Evolutionary conservation across 257 asterid genomes (phyloP).

Genomic region (Leonotis leonurus): DNA sequence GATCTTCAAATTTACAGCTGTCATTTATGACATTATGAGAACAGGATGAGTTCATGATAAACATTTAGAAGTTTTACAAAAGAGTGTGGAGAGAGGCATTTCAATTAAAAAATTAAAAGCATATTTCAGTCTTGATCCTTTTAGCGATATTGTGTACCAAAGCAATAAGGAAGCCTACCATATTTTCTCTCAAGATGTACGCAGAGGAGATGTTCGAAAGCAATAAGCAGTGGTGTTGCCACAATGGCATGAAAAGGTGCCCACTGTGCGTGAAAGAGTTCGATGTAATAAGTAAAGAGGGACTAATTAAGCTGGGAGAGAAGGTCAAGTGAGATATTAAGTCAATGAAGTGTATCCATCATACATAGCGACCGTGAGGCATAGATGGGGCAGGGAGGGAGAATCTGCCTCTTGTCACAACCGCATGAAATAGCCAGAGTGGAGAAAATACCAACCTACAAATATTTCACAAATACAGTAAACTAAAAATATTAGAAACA

Average conservation of each 20-base stretch:
- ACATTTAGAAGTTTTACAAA: neutral
- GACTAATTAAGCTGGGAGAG: neutral
- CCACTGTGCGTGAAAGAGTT: constrained; percentile 62
- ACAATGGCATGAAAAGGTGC: constrained; percentile 85
- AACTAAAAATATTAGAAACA: neutral
- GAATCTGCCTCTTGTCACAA: constrained; percentile 95
- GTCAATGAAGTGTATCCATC: constrained; percentile 17
- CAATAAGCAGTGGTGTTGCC: constrained; percentile 83
- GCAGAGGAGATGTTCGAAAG: constrained; percentile 92
- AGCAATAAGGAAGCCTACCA: constrained; percentile 40
- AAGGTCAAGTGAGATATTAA: constrained; percentile 7
- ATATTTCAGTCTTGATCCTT: neutral
- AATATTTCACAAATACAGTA: neutral
- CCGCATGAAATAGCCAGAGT: constrained; percentile 89
- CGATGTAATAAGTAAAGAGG: constrained; percentile 15
- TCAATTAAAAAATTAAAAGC: neutral
- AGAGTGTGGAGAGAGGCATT: neutral
- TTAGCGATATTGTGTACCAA: neutral
- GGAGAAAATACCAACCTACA: constrained; percentile 78
- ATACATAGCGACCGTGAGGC: constrained; percentile 91
- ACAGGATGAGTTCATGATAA: constrained; percentile 16
- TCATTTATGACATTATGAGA: constrained; percentile 24
- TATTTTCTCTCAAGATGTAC: constrained; percentile 57
- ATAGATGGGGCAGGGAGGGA: constrained; percentile 95
- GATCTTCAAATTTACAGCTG: constrained; percentile 90